Conservation (phyloP, 768 basidiomycete genomes). For the Suillus fuscotomentosus region DNA sequence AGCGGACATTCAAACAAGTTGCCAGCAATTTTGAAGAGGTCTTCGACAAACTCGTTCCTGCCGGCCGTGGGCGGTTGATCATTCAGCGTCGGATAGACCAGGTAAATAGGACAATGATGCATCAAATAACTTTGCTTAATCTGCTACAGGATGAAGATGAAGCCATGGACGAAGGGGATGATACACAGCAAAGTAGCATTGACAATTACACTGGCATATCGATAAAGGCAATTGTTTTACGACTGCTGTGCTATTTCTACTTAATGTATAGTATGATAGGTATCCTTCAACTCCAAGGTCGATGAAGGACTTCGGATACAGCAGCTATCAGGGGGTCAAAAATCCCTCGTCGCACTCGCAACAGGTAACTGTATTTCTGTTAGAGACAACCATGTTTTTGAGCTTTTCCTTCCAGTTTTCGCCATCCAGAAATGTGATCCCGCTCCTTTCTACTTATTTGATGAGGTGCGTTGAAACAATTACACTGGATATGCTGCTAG, state of each 20-base stretch:
- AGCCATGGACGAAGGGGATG: slow-evolving; percentile 68
- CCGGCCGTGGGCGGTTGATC: slow-evolving; percentile 86
- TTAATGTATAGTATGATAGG: slow-evolving; percentile 42
- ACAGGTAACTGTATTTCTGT: slow-evolving; percentile 50
- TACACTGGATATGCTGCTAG: neutral
- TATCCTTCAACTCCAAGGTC: slow-evolving; percentile 98
- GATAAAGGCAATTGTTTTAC: slow-evolving; percentile 63
- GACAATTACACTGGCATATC: slow-evolving; percentile 97
- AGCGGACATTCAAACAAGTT: slow-evolving; percentile 97
- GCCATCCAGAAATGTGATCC: slow-evolving; percentile 99
- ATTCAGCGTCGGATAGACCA: slow-evolving; percentile 92
- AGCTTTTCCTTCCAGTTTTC: slow-evolving; percentile 59
- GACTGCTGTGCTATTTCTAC: neutral
- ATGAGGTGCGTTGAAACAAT: slow-evolving; percentile 59
- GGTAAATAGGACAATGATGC: slow-evolving; percentile 31
- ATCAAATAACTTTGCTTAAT: slow-evolving; percentile 4
- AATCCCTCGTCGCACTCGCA: slow-evolving; percentile 93
- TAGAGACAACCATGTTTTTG: neutral
- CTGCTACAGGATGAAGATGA: slow-evolving; percentile 60
- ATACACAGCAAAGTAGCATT: slow-evolving; percentile 70
- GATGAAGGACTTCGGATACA: slow-evolving; percentile 97
- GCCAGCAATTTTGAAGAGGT: slow-evolving; percentile 97
- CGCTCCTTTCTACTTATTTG: slow-evolving; percentile 99
- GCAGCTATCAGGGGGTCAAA: slow-evolving; percentile 96
- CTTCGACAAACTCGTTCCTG: slow-evolving; percentile 94